These are phyloP conservation scores for Turnera subulata DNA, from an alignment of 345 rosid genomes.

Conservation along the genomic window DNA sequence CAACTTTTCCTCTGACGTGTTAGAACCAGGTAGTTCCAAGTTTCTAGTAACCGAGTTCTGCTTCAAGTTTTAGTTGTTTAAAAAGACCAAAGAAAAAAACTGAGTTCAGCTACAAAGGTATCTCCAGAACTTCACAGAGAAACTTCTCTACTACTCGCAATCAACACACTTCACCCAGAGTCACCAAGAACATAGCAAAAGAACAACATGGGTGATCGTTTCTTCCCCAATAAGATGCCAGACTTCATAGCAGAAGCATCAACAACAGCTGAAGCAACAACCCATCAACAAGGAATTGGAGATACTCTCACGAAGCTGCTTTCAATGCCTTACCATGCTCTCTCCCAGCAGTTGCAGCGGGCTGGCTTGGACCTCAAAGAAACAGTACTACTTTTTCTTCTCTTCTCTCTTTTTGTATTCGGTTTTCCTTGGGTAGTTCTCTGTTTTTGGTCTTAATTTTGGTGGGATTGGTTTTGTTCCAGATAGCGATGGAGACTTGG, in stretches of 20 bases:
- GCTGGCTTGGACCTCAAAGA: constrained; percentile 73
- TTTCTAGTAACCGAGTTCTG: no score
- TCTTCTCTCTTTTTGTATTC: neutral
- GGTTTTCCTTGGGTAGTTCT: neutral
- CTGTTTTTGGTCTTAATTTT: neutral
- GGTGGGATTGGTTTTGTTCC: neutral
- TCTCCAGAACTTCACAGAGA: neutral
- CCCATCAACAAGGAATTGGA: constrained; percentile 1
- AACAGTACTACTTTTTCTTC: constrained; percentile 33
- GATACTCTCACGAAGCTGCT: constrained; percentile 61
- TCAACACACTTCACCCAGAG: neutral
- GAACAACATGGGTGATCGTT: constrained; percentile 56
- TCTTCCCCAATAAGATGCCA: constrained; percentile 58
- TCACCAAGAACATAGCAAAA: neutral
- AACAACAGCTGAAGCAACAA: neutral
- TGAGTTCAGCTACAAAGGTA: neutral
- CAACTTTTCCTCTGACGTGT: neutral
- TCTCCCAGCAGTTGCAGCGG: constrained; percentile 51
- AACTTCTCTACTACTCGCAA: neutral
- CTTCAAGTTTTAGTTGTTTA: no score
- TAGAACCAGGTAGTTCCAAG: neutral
- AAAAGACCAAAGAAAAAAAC: neutral
- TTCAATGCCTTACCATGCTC: constrained; percentile 51
- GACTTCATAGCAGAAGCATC: constrained; percentile 23
- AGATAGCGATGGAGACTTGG: constrained; percentile 24